These are phyloP conservation scores for Hygrophorus pudorinus DNA, from an alignment of 768 basidiomycete species.

Conservation along the genomic window DNA sequence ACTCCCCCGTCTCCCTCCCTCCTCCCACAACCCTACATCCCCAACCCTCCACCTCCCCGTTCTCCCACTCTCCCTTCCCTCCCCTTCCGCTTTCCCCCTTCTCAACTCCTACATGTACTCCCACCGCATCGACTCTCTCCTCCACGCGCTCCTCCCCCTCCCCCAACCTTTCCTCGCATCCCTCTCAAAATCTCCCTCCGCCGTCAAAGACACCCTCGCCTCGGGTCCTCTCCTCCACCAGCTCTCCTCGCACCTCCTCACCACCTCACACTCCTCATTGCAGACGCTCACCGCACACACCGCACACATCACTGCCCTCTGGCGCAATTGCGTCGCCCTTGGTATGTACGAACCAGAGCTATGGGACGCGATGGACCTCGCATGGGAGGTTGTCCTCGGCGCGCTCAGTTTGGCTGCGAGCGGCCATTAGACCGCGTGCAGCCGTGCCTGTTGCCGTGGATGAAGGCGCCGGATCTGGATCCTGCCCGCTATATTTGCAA, in stretches of 20 bases:
- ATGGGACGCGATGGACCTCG: constrained; percentile 71
- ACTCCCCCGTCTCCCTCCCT: constrained; percentile 39
- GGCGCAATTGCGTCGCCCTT: constrained; percentile 69
- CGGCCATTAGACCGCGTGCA: constrained; percentile 23
- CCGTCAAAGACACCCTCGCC: constrained; percentile 31
- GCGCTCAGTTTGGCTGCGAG: constrained; percentile 40
- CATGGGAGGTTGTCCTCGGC: constrained; percentile 67
- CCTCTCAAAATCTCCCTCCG: constrained; percentile 18
- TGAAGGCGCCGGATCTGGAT: no score
- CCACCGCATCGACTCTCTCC: constrained; percentile 47
- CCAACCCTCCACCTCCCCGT: constrained; percentile 46
- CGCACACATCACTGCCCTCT: constrained; percentile 66
- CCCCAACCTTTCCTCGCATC: constrained; percentile 34
- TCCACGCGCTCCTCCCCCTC: constrained; percentile 54
- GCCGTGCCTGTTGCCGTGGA: no score
- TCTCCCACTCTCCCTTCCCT: constrained; percentile 60
- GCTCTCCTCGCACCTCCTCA: constrained; percentile 42
- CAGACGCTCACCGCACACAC: constrained; percentile 43
- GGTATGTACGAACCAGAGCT: constrained; percentile 64
- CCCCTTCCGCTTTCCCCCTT: constrained; percentile 55
- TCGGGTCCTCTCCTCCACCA: constrained; percentile 45
- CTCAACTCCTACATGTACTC: constrained; percentile 63
- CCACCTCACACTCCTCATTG: constrained; percentile 33
- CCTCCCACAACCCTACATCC: constrained; percentile 13
- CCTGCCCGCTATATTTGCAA: background rate